Evolutionary conservation across 2,329 filamentous ascomycete genomes (phyloP).

Genomic region (Aphanoascus verrucosus): DNA sequence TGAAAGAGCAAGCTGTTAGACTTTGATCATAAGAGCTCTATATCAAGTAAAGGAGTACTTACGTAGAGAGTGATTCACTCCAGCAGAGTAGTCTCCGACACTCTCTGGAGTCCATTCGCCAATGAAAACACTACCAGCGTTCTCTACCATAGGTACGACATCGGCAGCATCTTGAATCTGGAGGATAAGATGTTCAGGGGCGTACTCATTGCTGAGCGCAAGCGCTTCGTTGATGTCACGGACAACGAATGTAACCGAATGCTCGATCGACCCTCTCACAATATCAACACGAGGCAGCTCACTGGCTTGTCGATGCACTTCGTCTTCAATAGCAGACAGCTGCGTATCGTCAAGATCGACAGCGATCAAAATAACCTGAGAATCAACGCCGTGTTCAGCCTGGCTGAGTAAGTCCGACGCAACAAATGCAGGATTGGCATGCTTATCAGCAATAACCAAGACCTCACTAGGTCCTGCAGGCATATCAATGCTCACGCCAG

Average conservation of each 20-base stretch:
- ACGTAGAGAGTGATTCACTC: slow-evolving; percentile 96
- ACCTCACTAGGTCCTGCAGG: slow-evolving; percentile 94
- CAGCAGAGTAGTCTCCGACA: slow-evolving; percentile 94
- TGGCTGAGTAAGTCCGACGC: slow-evolving; percentile 90
- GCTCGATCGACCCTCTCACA: slow-evolving; percentile 76
- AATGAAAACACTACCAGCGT: slow-evolving; percentile 92
- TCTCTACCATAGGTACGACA: slow-evolving; percentile 68
- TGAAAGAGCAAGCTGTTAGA: slow-evolving; percentile 32
- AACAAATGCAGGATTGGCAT: slow-evolving; percentile 85
- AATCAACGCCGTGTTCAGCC: slow-evolving; percentile 93
- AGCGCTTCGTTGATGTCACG: slow-evolving; percentile 62
- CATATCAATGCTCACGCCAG: slow-evolving; percentile 95
- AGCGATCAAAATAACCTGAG: slow-evolving; percentile 84
- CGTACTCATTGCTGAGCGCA: slow-evolving; percentile 81
- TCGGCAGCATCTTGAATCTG: slow-evolving; percentile 69
- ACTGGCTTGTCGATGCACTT: slow-evolving; percentile 77
- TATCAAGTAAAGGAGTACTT: slow-evolving; percentile 39
- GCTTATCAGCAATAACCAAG: slow-evolving; percentile 82
- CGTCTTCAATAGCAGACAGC: slow-evolving; percentile 75
- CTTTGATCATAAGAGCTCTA: neutral
- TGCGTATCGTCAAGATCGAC: slow-evolving; percentile 64
- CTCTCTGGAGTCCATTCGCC: slow-evolving; percentile 95
- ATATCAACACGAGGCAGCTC: slow-evolving; percentile 86
- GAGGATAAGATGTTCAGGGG: slow-evolving; percentile 90
- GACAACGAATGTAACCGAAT: slow-evolving; percentile 79